These are phyloP conservation scores for Yamadazyma atlantica DNA, from an alignment of 1,139 yeast genomes.

Conservation along the genomic window DNA sequence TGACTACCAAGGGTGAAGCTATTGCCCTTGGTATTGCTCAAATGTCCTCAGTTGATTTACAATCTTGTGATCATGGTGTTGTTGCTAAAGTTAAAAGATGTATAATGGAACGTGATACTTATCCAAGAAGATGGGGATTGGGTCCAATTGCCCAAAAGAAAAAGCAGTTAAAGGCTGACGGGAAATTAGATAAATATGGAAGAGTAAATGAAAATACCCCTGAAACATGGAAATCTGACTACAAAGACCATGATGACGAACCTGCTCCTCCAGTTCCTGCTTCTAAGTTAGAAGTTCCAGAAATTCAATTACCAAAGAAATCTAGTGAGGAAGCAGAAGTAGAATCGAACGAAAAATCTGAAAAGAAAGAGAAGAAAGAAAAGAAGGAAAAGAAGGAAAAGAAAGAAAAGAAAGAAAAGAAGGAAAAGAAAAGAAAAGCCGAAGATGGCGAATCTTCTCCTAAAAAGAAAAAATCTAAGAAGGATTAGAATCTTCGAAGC, in stretches of 20 bases:
- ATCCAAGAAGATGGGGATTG: slow-evolving; percentile 99
- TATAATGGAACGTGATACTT: slow-evolving; percentile 98
- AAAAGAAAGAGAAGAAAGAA: slow-evolving; percentile 64
- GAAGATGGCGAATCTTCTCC: slow-evolving; percentile 58
- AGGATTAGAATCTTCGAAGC: slow-evolving; percentile 13
- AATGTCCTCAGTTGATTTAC: slow-evolving; percentile 96
- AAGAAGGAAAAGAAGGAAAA: slow-evolving; percentile 66
- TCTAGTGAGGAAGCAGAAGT: slow-evolving; percentile 32
- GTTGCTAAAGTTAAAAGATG: slow-evolving; percentile 99
- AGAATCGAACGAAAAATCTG: slow-evolving; percentile 33
- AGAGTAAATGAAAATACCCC: slow-evolving; percentile 93
- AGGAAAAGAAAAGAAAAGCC: slow-evolving; percentile 51
- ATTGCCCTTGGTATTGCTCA: slow-evolving; percentile 98
- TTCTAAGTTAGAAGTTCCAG: slow-evolving; percentile 48
- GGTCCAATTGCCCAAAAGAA: slow-evolving; percentile 99
- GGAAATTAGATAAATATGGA: slow-evolving; percentile 95
- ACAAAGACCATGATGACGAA: slow-evolving; percentile 76
- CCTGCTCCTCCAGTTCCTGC: slow-evolving; percentile 55
- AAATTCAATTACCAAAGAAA: slow-evolving; percentile 54
- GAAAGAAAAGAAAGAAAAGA: slow-evolving; percentile 54
- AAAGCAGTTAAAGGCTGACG: slow-evolving; percentile 96
- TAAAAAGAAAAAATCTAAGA: slow-evolving; percentile 45
- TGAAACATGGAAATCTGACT: slow-evolving; percentile 83
- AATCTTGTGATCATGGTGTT: slow-evolving; percentile 96
- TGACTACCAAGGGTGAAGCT: slow-evolving; percentile 99